A percentile compares a stretch with the other conserved stretches of the same genome.
Evolutionary conservation across 805 yeast species (phyloP).

Genomic region (Spathaspora gorwiae): DNA sequence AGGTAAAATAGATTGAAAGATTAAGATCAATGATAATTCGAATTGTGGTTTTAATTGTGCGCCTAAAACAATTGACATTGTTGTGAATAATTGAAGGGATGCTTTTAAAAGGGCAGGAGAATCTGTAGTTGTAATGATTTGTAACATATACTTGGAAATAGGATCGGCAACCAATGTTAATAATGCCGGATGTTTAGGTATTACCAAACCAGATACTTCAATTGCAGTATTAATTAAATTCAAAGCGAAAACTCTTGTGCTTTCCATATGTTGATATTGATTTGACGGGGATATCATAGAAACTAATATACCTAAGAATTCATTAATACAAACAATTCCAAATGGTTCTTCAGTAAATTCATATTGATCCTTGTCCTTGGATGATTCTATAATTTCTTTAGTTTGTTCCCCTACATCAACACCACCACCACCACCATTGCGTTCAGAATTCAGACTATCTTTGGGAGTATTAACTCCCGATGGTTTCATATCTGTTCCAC

Average conservation of each 20-base stretch:
- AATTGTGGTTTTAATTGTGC: constrained; percentile 70
- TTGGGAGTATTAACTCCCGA: constrained; percentile 13
- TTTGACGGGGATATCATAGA: constrained; percentile 80
- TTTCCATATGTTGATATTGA: constrained; percentile 80
- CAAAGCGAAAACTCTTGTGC: constrained; percentile 79
- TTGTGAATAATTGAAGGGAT: constrained; percentile 69
- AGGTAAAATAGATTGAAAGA: constrained; percentile 56
- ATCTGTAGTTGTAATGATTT: constrained; percentile 69
- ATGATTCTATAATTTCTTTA: background rate
- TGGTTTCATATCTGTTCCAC: constrained; percentile 32
- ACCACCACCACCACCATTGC: background rate
- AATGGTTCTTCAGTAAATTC: constrained; percentile 41
- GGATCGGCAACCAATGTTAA: constrained; percentile 70
- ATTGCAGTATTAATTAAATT: constrained; percentile 71
- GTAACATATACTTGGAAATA: constrained; percentile 80
- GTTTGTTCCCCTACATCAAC: background rate
- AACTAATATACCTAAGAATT: constrained; percentile 68
- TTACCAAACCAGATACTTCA: constrained; percentile 69
- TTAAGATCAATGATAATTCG: constrained; percentile 63
- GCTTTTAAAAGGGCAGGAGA: constrained; percentile 69
- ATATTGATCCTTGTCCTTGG: background rate
- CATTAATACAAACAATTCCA: constrained; percentile 72
- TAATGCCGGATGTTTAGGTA: constrained; percentile 58
- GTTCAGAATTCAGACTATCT: constrained; percentile 1
- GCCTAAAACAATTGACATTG: constrained; percentile 65